phyloP scores from a whole-genome alignment of 345 rosid genomes.

The Cardiospermum halicacabum region DNA sequence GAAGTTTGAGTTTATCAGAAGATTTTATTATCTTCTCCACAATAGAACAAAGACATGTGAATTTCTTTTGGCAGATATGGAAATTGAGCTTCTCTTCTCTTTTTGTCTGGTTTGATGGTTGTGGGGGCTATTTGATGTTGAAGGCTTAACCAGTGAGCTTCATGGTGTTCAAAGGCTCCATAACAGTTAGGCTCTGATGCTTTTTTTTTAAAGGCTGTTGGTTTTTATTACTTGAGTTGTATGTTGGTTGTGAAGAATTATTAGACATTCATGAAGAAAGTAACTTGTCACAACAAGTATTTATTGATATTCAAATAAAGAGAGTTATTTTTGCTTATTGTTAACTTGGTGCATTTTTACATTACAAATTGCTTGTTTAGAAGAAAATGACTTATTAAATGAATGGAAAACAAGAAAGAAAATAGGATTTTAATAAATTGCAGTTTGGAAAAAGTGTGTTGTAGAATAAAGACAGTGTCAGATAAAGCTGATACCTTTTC shows the following conservation, averaged over 20 bases:
- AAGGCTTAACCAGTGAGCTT: not conserved
- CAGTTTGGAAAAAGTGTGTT: too few relatives aligned
- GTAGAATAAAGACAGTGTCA: too few relatives aligned
- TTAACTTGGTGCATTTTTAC: not conserved
- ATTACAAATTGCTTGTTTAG: not conserved
- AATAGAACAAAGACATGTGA: slow-evolving; percentile 61
- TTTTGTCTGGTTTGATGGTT: slow-evolving; percentile 16
- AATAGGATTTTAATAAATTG: too few relatives aligned
- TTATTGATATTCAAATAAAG: not conserved
- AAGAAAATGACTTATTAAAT: not conserved
- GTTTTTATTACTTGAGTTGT: not conserved
- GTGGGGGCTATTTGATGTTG: slow-evolving; percentile 26
- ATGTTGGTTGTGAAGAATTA: slow-evolving; percentile 8
- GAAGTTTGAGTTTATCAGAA: slow-evolving; percentile 19
- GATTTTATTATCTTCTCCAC: slow-evolving; percentile 28
- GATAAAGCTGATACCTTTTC: too few relatives aligned
- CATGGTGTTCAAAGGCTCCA: not conserved
- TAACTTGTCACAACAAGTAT: slow-evolving; percentile 3
- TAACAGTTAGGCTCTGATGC: not conserved
- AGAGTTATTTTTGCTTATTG: not conserved
- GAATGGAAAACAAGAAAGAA: too few relatives aligned
- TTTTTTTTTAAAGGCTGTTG: not conserved
- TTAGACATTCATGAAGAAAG: slow-evolving; percentile 13
- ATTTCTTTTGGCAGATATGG: slow-evolving; percentile 48
- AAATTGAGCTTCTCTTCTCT: slow-evolving; percentile 3